Base-by-base conservation (phyloP, 148 eudicot species). In the Silene conica region DNA sequence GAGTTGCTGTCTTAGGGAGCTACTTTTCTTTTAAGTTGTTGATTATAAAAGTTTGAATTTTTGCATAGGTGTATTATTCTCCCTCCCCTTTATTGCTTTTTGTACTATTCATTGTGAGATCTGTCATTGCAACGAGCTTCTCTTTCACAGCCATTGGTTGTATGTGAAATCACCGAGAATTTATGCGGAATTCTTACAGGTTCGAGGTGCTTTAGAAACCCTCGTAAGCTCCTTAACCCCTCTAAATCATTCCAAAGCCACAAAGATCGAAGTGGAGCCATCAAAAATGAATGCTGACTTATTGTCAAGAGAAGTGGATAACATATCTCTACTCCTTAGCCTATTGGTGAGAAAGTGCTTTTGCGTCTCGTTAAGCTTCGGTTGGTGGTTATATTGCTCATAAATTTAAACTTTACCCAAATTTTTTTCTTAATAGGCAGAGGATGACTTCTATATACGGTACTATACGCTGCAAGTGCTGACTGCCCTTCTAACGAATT, bases 201-300 rank as follows among this genome's bases (percentile, higher is more conserved):
- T 95, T 75, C 93, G 92, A 60, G 97, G 99, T 70, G 93, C 97
- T 77, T 84, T 95, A n/a, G 99, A 95, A 92, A 89, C 99, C 76
- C 85, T 95, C 77, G 88, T 89, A 55, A 86, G 94, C 76, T 97
- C 99, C 68, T 84, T 95, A 81, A 90, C 92, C 79, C 97, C 92
- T 71, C 86, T 95, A 76, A 89, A 84, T 77, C 88, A 87, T 86
- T 83, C 83, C 16, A 92, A 81, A 85, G 82, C 73, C 59, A 56
- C 84, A 57, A 84, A 84, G 66, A 82, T 82, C 75, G 96, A 85
- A 75, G 89, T 95, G 81, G 94, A 95, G 76, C 97, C 99, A 15
- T 86, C 93, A 78, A 83, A 88, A 69, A 84, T 95, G 93, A 95
- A 95, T 73, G 85, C 97, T 56, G 99, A 95, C 82, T 77, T 95